Conservation (phyloP, 305 asterid genomes). For the Rubia tinctorum region DNA sequence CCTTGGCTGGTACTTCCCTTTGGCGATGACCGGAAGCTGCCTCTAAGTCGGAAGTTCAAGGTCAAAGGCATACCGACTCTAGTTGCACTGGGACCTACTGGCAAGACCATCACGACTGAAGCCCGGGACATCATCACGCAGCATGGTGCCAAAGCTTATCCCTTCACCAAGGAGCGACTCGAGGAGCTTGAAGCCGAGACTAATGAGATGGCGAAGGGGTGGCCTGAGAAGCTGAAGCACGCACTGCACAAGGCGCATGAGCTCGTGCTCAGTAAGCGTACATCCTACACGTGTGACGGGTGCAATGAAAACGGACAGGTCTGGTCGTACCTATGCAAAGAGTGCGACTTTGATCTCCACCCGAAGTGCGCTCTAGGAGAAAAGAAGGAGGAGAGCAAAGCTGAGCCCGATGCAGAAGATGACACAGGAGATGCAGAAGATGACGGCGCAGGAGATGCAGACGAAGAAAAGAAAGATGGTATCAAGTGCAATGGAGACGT, state of each 20-base stretch:
- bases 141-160: conserved; percentile 69
- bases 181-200: conserved; percentile 57
- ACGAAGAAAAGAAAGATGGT: conserved; percentile 15
- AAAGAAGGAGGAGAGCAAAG: conserved; percentile 1
- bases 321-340: conserved; percentile 63
- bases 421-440: conserved; percentile 11
- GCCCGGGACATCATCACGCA: conserved; percentile 47
- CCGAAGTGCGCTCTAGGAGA: conserved; percentile 52
- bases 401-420: not conserved
- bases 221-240: conserved; percentile 56
- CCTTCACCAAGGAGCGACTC: conserved; percentile 71
- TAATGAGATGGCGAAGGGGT: conserved; percentile 64
- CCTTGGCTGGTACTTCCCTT: conserved; percentile 93
- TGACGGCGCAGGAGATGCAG: not conserved
- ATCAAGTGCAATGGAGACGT: conserved; percentile 26
- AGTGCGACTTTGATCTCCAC: conserved; percentile 70
- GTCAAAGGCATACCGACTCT: conserved; percentile 72
- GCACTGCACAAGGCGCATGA: conserved; percentile 53
- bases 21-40: conserved; percentile 61
- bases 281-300: conserved; percentile 48
- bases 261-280: conserved; percentile 50
- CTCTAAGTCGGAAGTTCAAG: conserved; percentile 53
- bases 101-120: conserved; percentile 60
- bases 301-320: conserved; percentile 48
- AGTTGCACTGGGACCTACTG: conserved; percentile 67